Evolutionary conservation across 2,329 filamentous ascomycete species (phyloP), one percentile per base, ranked within the genome.

Genomic region (Pyrenophora tritici-repentis): DNA sequence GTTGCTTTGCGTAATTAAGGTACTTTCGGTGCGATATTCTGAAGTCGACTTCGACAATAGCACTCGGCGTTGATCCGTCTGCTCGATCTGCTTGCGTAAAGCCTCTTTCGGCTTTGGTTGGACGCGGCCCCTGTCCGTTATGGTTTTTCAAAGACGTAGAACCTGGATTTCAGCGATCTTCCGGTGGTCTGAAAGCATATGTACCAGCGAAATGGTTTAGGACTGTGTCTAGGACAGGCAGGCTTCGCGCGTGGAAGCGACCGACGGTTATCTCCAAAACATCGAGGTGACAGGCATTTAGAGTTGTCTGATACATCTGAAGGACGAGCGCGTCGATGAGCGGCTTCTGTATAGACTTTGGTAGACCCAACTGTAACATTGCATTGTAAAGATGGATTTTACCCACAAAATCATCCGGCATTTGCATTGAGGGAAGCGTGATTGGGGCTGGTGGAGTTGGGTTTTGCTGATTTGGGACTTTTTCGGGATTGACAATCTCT

Each of bases 361-460:
- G 48, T 2, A 64, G 37, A 4, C 51, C 59, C 1, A 66, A 46
- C 16, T 66, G 63, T 2, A 63, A 47, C 54, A 58, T 60, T 8
- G 50, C 51, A 36, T 61, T 62, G 44, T 66, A 66, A 1, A 64
- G 47, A 20, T 66, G 56, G 1, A 64, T 64, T 26, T 58, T 64
- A 1, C 52, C 50, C 2, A 50, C 29, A 7, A 63, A 53, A 13
- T 9, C 29, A 1, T 26, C n/a, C 3, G 62, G 62, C 31, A 59
- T 47, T 0, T 7, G 6, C 3, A 57, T 47, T 6, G n/a, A 13
- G 13, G 13, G 17, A n/a, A 31, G 18, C 4, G 17, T 16, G 22
- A n/a, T 14, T 24, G 43, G 26, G 7, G 24, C 2, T 5, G 3
- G n/a, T 43, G 26, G 9, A 13, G 14, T n/a, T 17, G 16, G 34